These are phyloP conservation scores for Pythium apleroticum DNA, from an alignment of 352 stramenopile species.

Conservation along the genomic window DNA sequence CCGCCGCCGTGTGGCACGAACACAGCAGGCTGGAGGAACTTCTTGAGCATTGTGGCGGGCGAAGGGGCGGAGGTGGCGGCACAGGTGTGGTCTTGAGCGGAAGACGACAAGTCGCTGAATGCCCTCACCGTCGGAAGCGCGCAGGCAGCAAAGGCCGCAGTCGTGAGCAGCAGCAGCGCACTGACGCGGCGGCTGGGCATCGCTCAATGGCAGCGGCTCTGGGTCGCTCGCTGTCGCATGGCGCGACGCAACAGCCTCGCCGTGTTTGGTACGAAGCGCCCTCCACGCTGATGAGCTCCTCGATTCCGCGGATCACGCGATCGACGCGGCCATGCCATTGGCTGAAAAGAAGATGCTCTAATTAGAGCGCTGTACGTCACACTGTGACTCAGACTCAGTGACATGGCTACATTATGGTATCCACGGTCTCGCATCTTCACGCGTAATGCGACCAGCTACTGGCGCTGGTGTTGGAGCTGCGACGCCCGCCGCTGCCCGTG, in stretches of 20 bases:
- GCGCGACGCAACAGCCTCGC: neutral
- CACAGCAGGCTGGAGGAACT: constrained; percentile 20
- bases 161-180: neutral
- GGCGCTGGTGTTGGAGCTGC: constrained; percentile 4
- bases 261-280: neutral
- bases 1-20: constrained; percentile 53
- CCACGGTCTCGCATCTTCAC: constrained; percentile 2
- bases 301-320: neutral
- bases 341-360: neutral
- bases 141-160: neutral
- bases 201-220: neutral
- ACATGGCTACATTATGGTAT: constrained; percentile 4
- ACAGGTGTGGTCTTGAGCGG: neutral
- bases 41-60: constrained; percentile 8
- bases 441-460: constrained; percentile 18
- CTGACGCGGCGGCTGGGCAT: neutral
- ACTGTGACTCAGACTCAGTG: neutral
- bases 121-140: neutral
- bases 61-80: neutral
- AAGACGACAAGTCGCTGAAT: constrained; percentile 1
- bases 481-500: constrained; percentile 1
- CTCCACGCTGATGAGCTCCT: constrained; percentile 3
- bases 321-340: neutral
- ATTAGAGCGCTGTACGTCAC: neutral
- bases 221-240: neutral